Evolutionary conservation across 179 eudicot genomes (phyloP), one percentile per base, ranked within the genome.

Genomic region (Vitellaria paradoxa): DNA sequence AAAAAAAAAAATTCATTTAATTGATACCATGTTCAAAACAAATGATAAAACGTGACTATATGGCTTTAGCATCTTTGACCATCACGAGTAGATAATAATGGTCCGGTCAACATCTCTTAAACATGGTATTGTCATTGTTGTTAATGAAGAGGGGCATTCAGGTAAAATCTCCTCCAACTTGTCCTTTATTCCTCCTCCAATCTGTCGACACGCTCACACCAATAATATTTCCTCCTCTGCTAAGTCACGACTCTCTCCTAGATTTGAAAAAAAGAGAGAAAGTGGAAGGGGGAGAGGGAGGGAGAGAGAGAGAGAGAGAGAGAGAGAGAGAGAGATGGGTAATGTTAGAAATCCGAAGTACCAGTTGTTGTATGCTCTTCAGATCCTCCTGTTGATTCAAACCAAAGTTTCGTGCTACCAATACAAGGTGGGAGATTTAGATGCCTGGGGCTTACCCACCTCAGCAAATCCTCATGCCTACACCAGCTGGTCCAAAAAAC

Each of bases 351-450:
- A 69, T 65, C 79, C 74, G 47, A 81, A 62, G 37, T 42, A 17
- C 65, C 55, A 50, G 63, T 18, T 85, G 20, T 63, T 81, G 13
- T 20, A 12, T 76, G 77, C 83, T 65, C 9, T 90, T n/a, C 81
- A 70, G 71, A 73, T 88, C 9, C 40, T 92, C 5, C 17, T 92
- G 6, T 66, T 88, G 15, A 70, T 86, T n/a, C 91, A 89, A 87
- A 76, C 79, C 76, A 52, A 63, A 75, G 90, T 83, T 26, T 73
- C 67, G 0, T 78, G 97, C 83, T 78, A 61, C 72, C 84, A 81
- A 73, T 87, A 87, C 90, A 85, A 95, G 84, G 99, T 95, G 12
- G 97, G 97, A 61, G 93, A 93, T 84, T 85, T 95, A 67, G 72
- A 85, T 79, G 84, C 84, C 18, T 95, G 99, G 99, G 87, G 84